These are phyloP conservation scores for Fraxinus ornus DNA, from an alignment of 305 asterid genomes.

Conservation along the genomic window DNA sequence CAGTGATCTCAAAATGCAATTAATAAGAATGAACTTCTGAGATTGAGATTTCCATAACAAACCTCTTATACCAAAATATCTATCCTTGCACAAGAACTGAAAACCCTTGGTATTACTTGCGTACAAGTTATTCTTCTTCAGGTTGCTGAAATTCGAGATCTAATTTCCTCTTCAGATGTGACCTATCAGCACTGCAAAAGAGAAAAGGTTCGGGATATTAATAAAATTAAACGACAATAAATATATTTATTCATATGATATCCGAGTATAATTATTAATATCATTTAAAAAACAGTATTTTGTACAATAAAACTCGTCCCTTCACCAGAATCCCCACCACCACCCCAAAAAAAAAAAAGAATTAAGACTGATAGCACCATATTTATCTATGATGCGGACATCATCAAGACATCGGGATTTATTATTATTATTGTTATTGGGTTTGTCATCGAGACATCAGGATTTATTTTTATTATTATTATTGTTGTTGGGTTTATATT, in stretches of 20 bases:
- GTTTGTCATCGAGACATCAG: too few species aligned
- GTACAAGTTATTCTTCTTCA: conserved; percentile 50
- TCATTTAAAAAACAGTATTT: not conserved
- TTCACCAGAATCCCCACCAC: not conserved
- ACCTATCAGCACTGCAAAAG: conserved; percentile 75
- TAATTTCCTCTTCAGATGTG: conserved; percentile 88
- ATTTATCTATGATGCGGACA: not conserved
- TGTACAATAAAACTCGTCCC: not conserved
- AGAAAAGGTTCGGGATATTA: conserved; percentile 8
- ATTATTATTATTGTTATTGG: too few species aligned
- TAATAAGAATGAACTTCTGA: not conserved
- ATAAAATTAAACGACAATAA: not conserved
- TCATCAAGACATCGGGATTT: too few species aligned
- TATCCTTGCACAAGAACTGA: not conserved
- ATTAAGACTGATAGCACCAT: not conserved
- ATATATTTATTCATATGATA: not conserved
- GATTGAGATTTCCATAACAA: conserved; percentile 8
- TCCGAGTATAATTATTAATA: not conserved
- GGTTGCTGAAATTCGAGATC: conserved; percentile 85
- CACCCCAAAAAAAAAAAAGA: not conserved
- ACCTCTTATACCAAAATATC: not conserved
- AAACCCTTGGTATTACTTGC: not conserved
- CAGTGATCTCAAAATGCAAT: not conserved
- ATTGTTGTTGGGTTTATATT: too few species aligned
- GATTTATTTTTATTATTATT: too few species aligned